Evolutionary conservation across 495 filamentous ascomycete species (phyloP).

Genomic region (Usnea hakonensis): DNA sequence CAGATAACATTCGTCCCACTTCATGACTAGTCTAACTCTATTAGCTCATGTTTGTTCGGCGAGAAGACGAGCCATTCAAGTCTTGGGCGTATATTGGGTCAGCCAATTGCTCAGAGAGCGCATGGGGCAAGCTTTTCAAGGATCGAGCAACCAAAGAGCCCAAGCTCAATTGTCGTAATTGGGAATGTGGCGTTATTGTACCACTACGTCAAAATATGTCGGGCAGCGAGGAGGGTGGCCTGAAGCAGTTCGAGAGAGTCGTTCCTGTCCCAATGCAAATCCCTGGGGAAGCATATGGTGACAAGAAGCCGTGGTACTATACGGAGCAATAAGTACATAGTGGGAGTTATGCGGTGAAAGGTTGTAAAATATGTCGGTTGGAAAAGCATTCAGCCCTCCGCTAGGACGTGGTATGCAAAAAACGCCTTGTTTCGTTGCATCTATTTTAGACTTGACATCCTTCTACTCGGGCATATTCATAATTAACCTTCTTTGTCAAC

Average conservation of each 20-base stretch:
- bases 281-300: slow-evolving; percentile 46
- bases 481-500: too few relatives aligned
- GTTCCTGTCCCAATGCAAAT: slow-evolving; percentile 68
- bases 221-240: slow-evolving; percentile 6
- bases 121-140: slow-evolving; percentile 73
- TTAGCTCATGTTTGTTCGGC: slow-evolving; percentile 59
- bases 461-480: too few relatives aligned
- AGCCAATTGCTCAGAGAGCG: slow-evolving; percentile 84
- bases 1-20: background rate
- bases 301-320: slow-evolving; percentile 21
- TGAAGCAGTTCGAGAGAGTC: slow-evolving; percentile 41
- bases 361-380: background rate
- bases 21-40: background rate
- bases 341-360: background rate
- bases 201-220: slow-evolving; percentile 32
- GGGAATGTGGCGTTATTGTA: slow-evolving; percentile 89
- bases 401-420: too few relatives aligned
- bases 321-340: slow-evolving; percentile 13
- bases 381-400: background rate
- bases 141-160: slow-evolving; percentile 53
- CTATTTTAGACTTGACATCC: too few relatives aligned
- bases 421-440: background rate
- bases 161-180: slow-evolving; percentile 83
- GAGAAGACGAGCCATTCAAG: slow-evolving; percentile 29
- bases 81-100: slow-evolving; percentile 87